These are phyloP conservation scores for Monosporascus sp. DNA, from an alignment of 2,329 filamentous ascomycete genomes.

Conservation along the genomic window DNA sequence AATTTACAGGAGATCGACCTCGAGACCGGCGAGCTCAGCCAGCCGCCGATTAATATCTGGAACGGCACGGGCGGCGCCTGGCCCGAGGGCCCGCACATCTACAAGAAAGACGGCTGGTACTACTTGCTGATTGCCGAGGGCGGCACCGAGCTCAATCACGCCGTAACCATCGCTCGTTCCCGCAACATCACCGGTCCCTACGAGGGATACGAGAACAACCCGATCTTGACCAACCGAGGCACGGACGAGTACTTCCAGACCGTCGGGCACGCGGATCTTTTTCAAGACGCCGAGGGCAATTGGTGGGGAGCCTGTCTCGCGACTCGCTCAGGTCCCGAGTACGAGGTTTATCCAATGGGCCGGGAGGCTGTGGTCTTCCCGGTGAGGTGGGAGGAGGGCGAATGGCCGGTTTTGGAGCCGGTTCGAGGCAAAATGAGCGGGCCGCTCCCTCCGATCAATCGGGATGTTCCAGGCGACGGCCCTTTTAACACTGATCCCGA, in stretches of 20 bases:
- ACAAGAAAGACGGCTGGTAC: conserved; percentile 38
- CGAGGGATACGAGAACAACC: conserved; percentile 35
- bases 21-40: conserved; percentile 27
- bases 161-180: conserved; percentile 38
- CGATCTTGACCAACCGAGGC: conserved; percentile 37
- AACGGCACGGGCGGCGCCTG: conserved; percentile 38
- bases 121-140: conserved; percentile 47
- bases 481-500: conserved; percentile 20
- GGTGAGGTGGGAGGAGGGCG: conserved; percentile 41
- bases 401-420: conserved; percentile 41
- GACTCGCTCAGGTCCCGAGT: conserved; percentile 38
- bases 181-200: conserved; percentile 37
- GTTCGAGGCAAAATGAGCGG: conserved; percentile 41
- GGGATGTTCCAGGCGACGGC: conserved; percentile 28
- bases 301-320: conserved; percentile 49
- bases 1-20: conserved; percentile 29
- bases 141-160: conserved; percentile 37
- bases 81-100: conserved; percentile 42
- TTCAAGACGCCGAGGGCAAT: conserved; percentile 37
- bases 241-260: conserved; percentile 36
- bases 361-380: conserved; percentile 40
- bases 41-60: conserved; percentile 30
- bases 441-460: conserved; percentile 29
- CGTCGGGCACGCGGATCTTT: conserved; percentile 40
- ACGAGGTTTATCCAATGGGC: conserved; percentile 45